Percentiles rank a stretch among this genome's conserved stretches.
Conservation (phyloP, 306 rosid genomes). For the Malus domestica region DNA sequence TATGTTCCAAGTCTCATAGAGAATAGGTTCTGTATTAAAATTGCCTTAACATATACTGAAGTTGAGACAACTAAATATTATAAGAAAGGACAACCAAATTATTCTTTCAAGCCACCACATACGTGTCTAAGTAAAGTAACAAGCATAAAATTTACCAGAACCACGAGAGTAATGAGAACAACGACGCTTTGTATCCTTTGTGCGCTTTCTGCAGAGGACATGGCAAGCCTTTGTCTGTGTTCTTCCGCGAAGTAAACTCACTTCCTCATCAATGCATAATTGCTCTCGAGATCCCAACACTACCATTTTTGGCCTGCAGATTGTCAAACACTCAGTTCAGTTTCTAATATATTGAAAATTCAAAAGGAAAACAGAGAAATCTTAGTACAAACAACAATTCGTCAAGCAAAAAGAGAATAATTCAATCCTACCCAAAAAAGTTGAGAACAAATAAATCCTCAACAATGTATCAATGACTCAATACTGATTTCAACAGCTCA, state of each 20-base stretch:
- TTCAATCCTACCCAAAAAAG: background rate
- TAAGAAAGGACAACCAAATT: background rate
- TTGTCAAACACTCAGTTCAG: constrained; percentile 10
- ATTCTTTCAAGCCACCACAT: background rate
- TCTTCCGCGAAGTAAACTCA: constrained; percentile 66
- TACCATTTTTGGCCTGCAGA: constrained; percentile 82
- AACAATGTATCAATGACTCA: background rate
- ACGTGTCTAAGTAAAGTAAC: background rate
- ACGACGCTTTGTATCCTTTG: background rate
- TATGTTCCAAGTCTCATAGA: background rate
- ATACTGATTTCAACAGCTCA: background rate
- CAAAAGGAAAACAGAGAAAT: background rate
- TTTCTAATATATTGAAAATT: background rate
- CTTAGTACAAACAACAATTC: background rate
- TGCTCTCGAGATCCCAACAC: constrained; percentile 95
- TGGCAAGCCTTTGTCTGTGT: constrained; percentile 77
- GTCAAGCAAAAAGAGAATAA: background rate
- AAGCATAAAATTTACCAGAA: constrained; percentile 34
- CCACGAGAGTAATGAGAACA: constrained; percentile 46
- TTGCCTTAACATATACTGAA: background rate
- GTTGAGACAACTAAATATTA: background rate
- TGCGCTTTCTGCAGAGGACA: constrained; percentile 44
- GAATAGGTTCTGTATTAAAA: background rate
- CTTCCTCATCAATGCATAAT: constrained; percentile 82
- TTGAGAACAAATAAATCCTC: background rate